These are phyloP conservation scores for Solanum chacoense DNA, from an alignment of 305 asterid genomes.

Conservation along the genomic window DNA sequence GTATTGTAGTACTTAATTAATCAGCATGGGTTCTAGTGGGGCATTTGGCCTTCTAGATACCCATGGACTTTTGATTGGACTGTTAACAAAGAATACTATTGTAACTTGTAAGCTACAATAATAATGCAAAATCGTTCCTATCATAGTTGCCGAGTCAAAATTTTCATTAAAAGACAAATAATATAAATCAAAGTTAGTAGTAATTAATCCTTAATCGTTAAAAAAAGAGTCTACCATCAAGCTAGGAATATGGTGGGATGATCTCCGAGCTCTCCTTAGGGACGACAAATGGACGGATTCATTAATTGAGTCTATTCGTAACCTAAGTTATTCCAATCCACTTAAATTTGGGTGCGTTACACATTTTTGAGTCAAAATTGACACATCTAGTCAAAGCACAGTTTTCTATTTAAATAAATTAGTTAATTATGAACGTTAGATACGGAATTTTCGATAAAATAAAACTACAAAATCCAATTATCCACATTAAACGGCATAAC, in stretches of 20 bases:
- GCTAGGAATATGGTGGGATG: neutral
- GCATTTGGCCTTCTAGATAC: neutral
- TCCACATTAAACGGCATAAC: neutral
- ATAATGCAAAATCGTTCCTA: neutral
- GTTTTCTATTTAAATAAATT: neutral
- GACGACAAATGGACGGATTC: neutral
- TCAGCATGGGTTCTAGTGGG: neutral
- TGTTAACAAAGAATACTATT: neutral
- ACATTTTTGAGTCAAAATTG: neutral
- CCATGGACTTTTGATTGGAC: neutral
- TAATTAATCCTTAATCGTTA: neutral
- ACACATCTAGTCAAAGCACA: neutral
- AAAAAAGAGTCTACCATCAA: neutral
- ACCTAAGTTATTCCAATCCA: neutral
- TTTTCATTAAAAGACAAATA: neutral
- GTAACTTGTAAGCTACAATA: neutral
- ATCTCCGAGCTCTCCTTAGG: neutral
- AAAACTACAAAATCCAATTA: neutral
- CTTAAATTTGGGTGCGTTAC: neutral
- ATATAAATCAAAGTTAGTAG: neutral
- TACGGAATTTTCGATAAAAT: neutral
- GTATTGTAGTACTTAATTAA: neutral
- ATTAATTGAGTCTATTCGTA: neutral
- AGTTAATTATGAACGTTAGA: neutral
- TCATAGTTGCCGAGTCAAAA: accelerated